Percentiles rank a stretch among this genome's conserved stretches.
Evolutionary conservation across 345 rosid genomes (phyloP).

Genomic region (Euphorbia tirucalli): DNA sequence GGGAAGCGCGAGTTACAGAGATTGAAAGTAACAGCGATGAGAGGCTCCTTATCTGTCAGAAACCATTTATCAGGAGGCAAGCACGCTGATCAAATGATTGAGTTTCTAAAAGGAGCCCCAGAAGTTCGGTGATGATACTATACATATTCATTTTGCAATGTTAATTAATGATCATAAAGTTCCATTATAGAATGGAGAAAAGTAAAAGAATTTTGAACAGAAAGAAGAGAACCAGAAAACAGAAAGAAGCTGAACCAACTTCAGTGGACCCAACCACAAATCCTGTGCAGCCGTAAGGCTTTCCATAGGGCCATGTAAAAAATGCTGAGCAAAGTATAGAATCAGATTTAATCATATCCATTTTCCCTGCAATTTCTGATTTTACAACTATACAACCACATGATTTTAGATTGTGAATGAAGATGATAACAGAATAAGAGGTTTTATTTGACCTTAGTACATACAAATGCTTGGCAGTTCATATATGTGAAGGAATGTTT

Average conservation of each 20-base stretch:
- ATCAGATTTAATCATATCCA: constrained; percentile 21
- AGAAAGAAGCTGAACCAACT: constrained; percentile 30
- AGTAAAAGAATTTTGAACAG: constrained; percentile 35
- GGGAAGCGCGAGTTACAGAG: constrained; percentile 94
- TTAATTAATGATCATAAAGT: constrained; percentile 32
- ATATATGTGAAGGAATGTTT: constrained; percentile 7
- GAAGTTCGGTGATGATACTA: constrained; percentile 22
- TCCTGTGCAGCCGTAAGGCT: constrained; percentile 60
- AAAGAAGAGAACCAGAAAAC: constrained; percentile 38
- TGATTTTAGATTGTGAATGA: constrained; percentile 55
- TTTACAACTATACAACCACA: constrained; percentile 32
- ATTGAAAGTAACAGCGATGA: constrained; percentile 83
- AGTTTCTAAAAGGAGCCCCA: constrained; percentile 8
- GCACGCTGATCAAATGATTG: constrained; percentile 41
- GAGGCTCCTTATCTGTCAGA: constrained; percentile 91
- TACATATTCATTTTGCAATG: constrained; percentile 36
- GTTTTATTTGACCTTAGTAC: constrained; percentile 23
- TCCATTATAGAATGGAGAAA: constrained; percentile 20
- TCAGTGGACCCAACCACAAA: constrained; percentile 32
- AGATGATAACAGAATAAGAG: constrained; percentile 69
- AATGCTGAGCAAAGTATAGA: constrained; percentile 29
- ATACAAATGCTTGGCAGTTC: constrained; percentile 18
- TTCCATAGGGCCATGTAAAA: constrained; percentile 45
- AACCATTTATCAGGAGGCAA: constrained; percentile 74
- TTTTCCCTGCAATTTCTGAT: constrained; percentile 26